Base-by-base conservation (phyloP, 83 land plant genomes). In the Picea abies region DNA sequence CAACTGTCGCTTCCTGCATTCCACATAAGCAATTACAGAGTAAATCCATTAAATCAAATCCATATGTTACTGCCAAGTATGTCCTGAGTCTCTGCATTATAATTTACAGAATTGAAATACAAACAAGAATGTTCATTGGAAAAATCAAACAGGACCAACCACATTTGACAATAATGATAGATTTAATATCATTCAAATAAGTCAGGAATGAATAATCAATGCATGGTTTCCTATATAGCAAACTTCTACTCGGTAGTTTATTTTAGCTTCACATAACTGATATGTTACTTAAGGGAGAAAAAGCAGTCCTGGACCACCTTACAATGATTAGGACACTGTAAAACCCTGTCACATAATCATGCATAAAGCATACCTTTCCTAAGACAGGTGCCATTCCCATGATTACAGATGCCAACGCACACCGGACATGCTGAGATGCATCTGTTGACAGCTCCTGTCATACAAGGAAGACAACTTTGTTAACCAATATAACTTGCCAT, bases 331-430 rank as follows among this genome's bases (percentile, higher is more conserved):
- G 17, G 19, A 5, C 0, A 35, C 2, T 39, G 19, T 70, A 70
- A 37, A 17, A 44, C 9, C 39, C 39, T 37, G 37, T 37, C 75
- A 70, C 20, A 70, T 39, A 37, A 52, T 3, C 63, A 78, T 17
- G 32, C 19, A 17, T 29, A 23, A 49, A 81, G 63, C 72, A 11
- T 73, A 90, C 91, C 85, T 88, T 90, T 72, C 91, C 91, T 37
- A 90, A 66, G 63, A 85, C 60, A 11, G 91, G 90, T 5, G 91
- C 91, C 91, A 90, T 90, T 73, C 91, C 91, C 91, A 90, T 90
- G 47, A 90, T 90, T 19, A 90, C 91, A 79, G 91, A 90, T 49
- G 91, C 91, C 66, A 90, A 84, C 14, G 91, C 90, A 78, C 90
- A 88, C 60, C 91, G 91, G 10, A 90, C 91, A 79, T 88, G 91